phyloP scores from a whole-genome alignment of 495 filamentous ascomycete species.

The Aspergillus taichungensis region DNA sequence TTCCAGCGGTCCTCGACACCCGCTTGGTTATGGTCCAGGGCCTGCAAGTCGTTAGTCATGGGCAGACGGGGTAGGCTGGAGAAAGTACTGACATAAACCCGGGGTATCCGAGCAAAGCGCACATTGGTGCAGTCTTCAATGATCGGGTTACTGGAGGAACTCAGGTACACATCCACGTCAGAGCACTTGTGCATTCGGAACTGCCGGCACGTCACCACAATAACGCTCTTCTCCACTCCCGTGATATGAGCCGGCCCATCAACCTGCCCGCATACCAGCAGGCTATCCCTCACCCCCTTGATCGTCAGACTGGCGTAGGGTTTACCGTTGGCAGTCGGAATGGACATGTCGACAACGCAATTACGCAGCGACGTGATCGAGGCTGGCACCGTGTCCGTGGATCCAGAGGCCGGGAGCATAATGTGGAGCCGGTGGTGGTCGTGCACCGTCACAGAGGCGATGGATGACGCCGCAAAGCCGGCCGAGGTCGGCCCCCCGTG shows the following conservation, averaged over 20 bases:
- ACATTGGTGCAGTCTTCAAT: slow-evolving; percentile 81
- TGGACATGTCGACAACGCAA: slow-evolving; percentile 73
- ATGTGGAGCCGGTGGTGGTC: slow-evolving; percentile 53
- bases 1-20: slow-evolving; percentile 62
- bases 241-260: slow-evolving; percentile 78
- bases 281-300: slow-evolving; percentile 55
- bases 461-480: slow-evolving; percentile 18
- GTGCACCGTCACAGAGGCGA: slow-evolving; percentile 54
- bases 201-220: slow-evolving; percentile 72
- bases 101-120: slow-evolving; percentile 68
- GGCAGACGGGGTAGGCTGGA: neutral
- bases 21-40: slow-evolving; percentile 28
- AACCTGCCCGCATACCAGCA: slow-evolving; percentile 71
- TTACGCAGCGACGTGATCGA: slow-evolving; percentile 60
- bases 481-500: slow-evolving; percentile 12
- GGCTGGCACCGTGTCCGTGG: slow-evolving; percentile 58
- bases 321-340: slow-evolving; percentile 49
- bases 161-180: slow-evolving; percentile 73
- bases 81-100: slow-evolving; percentile 49
- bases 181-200: slow-evolving; percentile 84
- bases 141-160: slow-evolving; percentile 75
- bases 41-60: slow-evolving; percentile 8
- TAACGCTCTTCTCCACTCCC: slow-evolving; percentile 55
- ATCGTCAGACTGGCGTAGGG: slow-evolving; percentile 69
- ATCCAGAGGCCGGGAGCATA: slow-evolving; percentile 60